Evolutionary conservation across 257 asterid genomes (phyloP).

Genomic region (Hygrophila difformis): DNA sequence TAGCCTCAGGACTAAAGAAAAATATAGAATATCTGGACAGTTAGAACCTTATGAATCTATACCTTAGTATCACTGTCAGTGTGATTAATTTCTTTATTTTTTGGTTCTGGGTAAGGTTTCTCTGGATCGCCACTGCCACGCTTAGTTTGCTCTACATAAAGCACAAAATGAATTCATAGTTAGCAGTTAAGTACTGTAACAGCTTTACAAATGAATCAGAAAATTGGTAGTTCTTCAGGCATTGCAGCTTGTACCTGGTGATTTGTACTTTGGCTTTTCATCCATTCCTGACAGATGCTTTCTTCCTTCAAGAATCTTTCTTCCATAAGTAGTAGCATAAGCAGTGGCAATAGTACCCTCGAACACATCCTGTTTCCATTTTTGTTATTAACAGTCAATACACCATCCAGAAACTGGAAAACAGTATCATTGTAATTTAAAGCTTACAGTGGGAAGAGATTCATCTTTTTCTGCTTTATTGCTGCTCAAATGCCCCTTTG

Average conservation of each 20-base stretch:
- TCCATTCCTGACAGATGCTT: constrained; percentile 24
- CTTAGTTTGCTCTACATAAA: no score
- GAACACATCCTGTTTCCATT: constrained; percentile 17
- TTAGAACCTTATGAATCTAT: no score
- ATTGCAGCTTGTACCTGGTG: constrained; percentile 21
- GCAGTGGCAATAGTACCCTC: background rate
- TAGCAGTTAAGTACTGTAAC: no score
- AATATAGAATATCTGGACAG: no score
- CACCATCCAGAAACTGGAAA: constrained; percentile 4
- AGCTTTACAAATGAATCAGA: no score
- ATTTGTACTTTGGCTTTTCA: constrained; percentile 11
- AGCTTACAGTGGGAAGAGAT: constrained; percentile 25
- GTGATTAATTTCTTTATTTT: no score
- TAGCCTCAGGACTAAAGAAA: background rate
- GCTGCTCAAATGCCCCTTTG: constrained; percentile 10
- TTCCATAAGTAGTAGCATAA: constrained; percentile 9
- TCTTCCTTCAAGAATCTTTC: constrained; percentile 28
- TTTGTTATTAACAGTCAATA: constrained; percentile 3
- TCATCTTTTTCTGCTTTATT: constrained; percentile 12
- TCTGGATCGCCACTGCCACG: no score
- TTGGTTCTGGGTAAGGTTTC: no score
- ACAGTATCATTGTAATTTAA: constrained; percentile 11
- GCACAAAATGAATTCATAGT: no score
- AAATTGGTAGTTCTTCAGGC: background rate
- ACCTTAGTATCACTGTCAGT: no score